Conservation (phyloP, 2,329 filamentous ascomycete species). For the Fusarium nematophilum region DNA sequence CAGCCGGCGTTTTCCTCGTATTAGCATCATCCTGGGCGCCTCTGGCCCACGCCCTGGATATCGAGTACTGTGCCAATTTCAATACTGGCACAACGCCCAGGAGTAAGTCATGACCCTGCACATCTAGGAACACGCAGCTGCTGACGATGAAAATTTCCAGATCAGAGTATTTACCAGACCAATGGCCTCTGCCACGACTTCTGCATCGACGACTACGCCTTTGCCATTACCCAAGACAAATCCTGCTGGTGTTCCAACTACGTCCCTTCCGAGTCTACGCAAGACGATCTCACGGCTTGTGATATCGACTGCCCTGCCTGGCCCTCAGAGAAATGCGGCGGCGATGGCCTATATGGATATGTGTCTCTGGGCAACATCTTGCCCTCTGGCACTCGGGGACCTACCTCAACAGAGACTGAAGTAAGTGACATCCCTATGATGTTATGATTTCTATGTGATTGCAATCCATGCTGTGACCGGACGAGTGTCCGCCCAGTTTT, state of each 20-base stretch:
- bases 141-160: constrained; percentile 48
- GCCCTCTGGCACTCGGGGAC: constrained; percentile 67
- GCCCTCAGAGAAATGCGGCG: constrained; percentile 73
- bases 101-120: constrained; percentile 45
- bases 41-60: constrained; percentile 41
- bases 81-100: constrained; percentile 49
- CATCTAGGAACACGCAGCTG: neutral
- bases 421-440: constrained; percentile 42
- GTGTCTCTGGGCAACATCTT: constrained; percentile 60
- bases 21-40: constrained; percentile 40
- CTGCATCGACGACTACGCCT: constrained; percentile 70
- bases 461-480: constrained; percentile 30
- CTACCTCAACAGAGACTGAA: constrained; percentile 39
- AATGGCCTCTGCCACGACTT: constrained; percentile 74
- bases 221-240: constrained; percentile 73
- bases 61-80: constrained; percentile 51
- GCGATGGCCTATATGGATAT: constrained; percentile 72
- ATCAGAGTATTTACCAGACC: constrained; percentile 70
- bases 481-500: constrained; percentile 37
- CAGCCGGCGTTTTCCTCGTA: constrained; percentile 39
- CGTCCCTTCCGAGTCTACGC: constrained; percentile 61
- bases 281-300: constrained; percentile 62
- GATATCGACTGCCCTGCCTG: constrained; percentile 74
- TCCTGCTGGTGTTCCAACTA: constrained; percentile 82
- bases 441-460: constrained; percentile 33